Percentiles rank a stretch among this genome's conserved stretches.
Conservation (phyloP, 1,284 basidiomycete genomes). For the Heterobasidion occidentale region DNA sequence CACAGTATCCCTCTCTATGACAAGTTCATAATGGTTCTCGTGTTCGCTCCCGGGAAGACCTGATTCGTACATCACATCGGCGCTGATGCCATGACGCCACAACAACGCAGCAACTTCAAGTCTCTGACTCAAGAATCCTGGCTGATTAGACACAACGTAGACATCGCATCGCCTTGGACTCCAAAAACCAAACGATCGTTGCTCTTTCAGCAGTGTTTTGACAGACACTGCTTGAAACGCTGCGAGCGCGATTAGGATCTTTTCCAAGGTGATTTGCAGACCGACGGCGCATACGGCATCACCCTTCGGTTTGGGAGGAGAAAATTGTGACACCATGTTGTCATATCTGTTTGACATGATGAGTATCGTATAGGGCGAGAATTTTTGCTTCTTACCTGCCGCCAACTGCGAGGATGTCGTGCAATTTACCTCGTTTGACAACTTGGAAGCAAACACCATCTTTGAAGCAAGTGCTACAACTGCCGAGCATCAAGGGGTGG, state of each 20-base stretch:
- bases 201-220: conserved; percentile 65
- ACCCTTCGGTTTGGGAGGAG: conserved; percentile 43
- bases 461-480: conserved; percentile 57
- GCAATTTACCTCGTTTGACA: conserved; percentile 54
- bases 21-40: conserved; percentile 63
- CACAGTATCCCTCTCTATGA: conserved; percentile 69
- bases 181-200: conserved; percentile 81
- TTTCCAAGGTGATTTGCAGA: conserved; percentile 74
- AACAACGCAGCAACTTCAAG: conserved; percentile 72
- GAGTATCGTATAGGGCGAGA: background rate
- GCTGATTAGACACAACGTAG: conserved; percentile 74
- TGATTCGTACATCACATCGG: conserved; percentile 82
- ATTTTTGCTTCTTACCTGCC: conserved; percentile 49
- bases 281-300: conserved; percentile 62
- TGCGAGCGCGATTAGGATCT: conserved; percentile 67
- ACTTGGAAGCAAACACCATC: conserved; percentile 75
- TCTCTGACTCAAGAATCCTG: conserved; percentile 68
- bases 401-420: conserved; percentile 72
- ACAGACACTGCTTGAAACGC: conserved; percentile 67
- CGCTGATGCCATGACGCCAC: conserved; percentile 78
- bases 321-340: conserved; percentile 55
- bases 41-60: conserved; percentile 52
- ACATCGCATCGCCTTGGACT: conserved; percentile 82
- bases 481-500: conserved; percentile 65
- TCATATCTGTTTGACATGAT: conserved; percentile 52